phyloP scores from a whole-genome alignment of 495 filamentous ascomycete genomes.

The Pyronema domesticum region DNA sequence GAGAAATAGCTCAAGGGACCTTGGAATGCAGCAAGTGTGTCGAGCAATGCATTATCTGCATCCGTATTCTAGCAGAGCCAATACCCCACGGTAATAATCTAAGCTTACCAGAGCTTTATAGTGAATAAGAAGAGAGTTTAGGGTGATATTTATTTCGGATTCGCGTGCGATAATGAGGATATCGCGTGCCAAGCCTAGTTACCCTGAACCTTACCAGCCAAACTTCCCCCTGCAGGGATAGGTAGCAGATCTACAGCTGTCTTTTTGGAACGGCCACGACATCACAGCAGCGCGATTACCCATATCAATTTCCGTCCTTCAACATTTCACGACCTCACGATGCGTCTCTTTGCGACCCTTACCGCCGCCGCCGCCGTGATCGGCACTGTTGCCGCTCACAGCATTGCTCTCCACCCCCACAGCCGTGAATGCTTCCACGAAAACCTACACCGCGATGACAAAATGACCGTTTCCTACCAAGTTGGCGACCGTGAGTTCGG shows the following conservation, averaged over 20 bases:
- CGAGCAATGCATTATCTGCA: too few species aligned
- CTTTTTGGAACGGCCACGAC: background rate
- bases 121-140: too few species aligned
- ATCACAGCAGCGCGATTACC: background rate
- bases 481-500: conserved; percentile 95
- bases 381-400: conserved; percentile 45
- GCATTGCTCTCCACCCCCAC: conserved; percentile 83
- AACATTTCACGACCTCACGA: background rate
- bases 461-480: conserved; percentile 97
- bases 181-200: too few species aligned
- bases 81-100: too few species aligned
- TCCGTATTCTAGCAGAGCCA: too few species aligned
- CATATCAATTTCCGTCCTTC: background rate
- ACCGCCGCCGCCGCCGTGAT: conserved; percentile 9
- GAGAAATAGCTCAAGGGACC: too few species aligned
- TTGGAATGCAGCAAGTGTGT: too few species aligned
- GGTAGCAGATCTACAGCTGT: background rate
- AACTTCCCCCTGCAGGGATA: background rate
- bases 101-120: too few species aligned
- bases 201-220: background rate
- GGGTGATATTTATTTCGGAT: too few species aligned
- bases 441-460: conserved; percentile 74
- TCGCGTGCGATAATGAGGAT: too few species aligned
- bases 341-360: conserved; percentile 14
- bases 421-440: conserved; percentile 96